Conservation (phyloP, 805 yeast species). For the Pichia manshurica region DNA sequence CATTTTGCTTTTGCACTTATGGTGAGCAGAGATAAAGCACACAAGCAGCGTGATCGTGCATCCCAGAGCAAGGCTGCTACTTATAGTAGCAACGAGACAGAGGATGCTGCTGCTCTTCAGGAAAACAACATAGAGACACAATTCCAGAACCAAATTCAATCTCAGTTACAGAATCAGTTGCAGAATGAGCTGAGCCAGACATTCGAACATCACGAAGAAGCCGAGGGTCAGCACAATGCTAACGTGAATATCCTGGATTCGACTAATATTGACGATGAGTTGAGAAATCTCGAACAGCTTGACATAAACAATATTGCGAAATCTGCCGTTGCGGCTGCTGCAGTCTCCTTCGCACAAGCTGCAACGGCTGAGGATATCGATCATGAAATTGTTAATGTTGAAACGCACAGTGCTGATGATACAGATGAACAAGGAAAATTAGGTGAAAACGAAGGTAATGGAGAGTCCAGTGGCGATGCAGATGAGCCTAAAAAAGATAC, state of each 20-base stretch:
- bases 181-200: constrained; percentile 1
- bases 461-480: too few species aligned
- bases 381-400: not conserved
- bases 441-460: too few species aligned
- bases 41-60: not conserved
- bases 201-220: not conserved
- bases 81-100: not conserved
- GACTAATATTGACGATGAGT: constrained; percentile 16
- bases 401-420: too few species aligned
- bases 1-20: not conserved
- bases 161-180: constrained; percentile 9
- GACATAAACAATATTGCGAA: not conserved
- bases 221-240: not conserved
- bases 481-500: too few species aligned
- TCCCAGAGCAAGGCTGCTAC: not conserved
- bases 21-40: not conserved
- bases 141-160: constrained; percentile 10
- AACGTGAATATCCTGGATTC: constrained; percentile 9
- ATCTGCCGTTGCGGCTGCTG: constrained; percentile 6
- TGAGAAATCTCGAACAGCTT: constrained; percentile 12
- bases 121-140: constrained; percentile 5
- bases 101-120: not conserved
- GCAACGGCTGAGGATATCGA: not conserved
- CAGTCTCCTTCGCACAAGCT: constrained; percentile 8
- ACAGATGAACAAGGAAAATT: too few species aligned